Conservation (phyloP, 306 rosid species). For the Fragaria iinumae region DNA sequence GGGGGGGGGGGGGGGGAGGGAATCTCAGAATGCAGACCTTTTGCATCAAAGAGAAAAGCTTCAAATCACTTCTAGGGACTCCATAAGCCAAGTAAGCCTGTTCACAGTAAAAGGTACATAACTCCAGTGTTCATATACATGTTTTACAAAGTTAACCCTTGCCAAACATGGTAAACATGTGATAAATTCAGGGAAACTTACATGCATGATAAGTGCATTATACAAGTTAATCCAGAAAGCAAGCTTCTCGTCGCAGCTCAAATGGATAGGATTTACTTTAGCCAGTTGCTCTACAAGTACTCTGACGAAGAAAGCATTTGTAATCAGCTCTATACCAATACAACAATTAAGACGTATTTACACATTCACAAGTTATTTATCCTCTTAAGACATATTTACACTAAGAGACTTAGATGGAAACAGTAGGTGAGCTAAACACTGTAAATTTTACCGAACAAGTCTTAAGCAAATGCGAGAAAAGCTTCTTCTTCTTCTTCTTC, state of each 20-base stretch:
- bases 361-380: not conserved
- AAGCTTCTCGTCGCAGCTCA: constrained; percentile 58
- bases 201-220: constrained; percentile 78
- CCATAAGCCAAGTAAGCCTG: constrained; percentile 87
- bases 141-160: constrained; percentile 1
- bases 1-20: no score
- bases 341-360: not conserved
- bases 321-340: constrained; percentile 10
- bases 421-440: not conserved
- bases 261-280: constrained; percentile 60
- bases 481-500: not conserved
- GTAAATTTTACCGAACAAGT: not conserved
- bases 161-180: not conserved
- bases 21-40: constrained; percentile 43
- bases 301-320: constrained; percentile 32
- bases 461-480: not conserved
- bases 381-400: not conserved
- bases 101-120: not conserved
- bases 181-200: constrained; percentile 29
- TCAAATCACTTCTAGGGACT: constrained; percentile 76
- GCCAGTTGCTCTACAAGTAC: constrained; percentile 75
- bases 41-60: constrained; percentile 74
- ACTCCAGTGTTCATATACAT: not conserved
- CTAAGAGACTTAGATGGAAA: not conserved
- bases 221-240: constrained; percentile 81